phyloP scores from a whole-genome alignment of 1,284 basidiomycete genomes.

The Xanthoconium separans region DNA sequence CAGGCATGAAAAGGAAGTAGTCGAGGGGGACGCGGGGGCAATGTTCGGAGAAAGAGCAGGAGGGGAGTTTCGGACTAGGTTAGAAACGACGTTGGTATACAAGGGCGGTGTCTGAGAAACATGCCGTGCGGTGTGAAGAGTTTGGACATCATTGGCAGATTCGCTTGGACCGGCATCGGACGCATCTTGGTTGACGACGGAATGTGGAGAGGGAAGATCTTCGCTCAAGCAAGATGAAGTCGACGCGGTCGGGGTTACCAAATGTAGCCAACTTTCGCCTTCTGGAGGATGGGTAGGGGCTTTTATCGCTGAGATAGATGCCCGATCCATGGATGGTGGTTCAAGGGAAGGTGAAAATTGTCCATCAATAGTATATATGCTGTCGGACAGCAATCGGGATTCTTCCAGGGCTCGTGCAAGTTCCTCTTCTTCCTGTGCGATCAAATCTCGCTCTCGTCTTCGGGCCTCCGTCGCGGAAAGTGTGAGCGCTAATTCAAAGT shows the following conservation, averaged over 20 bases:
- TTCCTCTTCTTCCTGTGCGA: constrained; percentile 57
- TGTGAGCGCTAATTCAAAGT: constrained; percentile 44
- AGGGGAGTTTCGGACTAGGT: constrained; percentile 14
- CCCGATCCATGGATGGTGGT: constrained; percentile 16
- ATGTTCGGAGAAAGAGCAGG: constrained; percentile 9
- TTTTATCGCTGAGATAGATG: constrained; percentile 14
- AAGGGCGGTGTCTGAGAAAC: constrained; percentile 20
- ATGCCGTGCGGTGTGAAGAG: constrained; percentile 3
- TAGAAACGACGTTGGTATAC: constrained; percentile 28
- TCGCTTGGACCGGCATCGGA: constrained; percentile 6
- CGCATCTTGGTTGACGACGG: constrained; percentile 2
- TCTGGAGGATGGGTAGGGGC: constrained; percentile 19
- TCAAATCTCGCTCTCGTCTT: constrained; percentile 35
- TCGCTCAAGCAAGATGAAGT: constrained; percentile 18
- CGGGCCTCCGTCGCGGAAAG: constrained; percentile 52
- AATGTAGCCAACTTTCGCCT: constrained; percentile 36
- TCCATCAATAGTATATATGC: constrained; percentile 17
- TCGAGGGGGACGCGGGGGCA: constrained; percentile 11
- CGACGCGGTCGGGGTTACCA: constrained; percentile 31
- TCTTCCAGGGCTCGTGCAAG: constrained; percentile 62
- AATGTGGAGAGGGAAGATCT: constrained; percentile 4
- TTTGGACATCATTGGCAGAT: constrained; percentile 7
- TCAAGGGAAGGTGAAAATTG: constrained; percentile 8
- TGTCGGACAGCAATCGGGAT: constrained; percentile 42
- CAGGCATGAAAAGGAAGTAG: constrained; percentile 1